Evolutionary conservation across 1,284 basidiomycete species (phyloP).

Genomic region (Pyrrhoderma lamaoense): DNA sequence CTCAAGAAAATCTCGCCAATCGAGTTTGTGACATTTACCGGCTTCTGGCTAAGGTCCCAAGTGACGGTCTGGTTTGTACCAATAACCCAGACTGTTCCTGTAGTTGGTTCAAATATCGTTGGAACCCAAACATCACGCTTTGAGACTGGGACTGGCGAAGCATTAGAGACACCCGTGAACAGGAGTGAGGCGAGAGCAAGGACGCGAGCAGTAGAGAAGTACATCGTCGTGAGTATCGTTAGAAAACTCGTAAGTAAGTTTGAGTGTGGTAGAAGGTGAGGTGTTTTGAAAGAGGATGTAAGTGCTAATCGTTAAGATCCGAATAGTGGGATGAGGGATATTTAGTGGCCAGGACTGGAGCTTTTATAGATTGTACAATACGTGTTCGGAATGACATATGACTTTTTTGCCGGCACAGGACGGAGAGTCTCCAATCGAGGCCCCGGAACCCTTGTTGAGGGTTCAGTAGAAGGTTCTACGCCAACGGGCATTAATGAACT

Average conservation of each 20-base stretch:
- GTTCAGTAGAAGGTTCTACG: too few relatives aligned
- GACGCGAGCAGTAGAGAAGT: constrained; percentile 16
- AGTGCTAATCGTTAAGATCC: too few relatives aligned
- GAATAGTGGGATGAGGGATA: too few relatives aligned
- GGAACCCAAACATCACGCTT: constrained; percentile 25
- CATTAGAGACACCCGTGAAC: neutral
- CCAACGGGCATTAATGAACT: too few relatives aligned
- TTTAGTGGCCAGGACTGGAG: too few relatives aligned
- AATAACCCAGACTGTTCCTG: constrained; percentile 24
- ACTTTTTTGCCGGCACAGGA: too few relatives aligned
- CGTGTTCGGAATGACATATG: too few relatives aligned
- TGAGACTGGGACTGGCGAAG: neutral
- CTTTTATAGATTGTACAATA: too few relatives aligned
- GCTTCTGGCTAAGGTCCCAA: constrained; percentile 24
- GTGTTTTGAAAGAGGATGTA: too few relatives aligned
- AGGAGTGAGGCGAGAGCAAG: constrained; percentile 15
- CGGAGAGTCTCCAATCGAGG: too few relatives aligned
- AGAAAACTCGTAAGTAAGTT: neutral
- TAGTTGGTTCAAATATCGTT: constrained; percentile 22
- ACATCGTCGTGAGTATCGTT: constrained; percentile 7
- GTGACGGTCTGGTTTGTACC: constrained; percentile 25
- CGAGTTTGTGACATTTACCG: constrained; percentile 24
- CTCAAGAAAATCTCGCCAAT: constrained; percentile 20
- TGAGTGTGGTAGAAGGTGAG: too few relatives aligned
- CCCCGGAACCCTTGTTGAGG: too few relatives aligned